These are phyloP conservation scores for Lentinula novae-zelandiae DNA, from an alignment of 1,284 basidiomycete genomes.

Conservation along the genomic window DNA sequence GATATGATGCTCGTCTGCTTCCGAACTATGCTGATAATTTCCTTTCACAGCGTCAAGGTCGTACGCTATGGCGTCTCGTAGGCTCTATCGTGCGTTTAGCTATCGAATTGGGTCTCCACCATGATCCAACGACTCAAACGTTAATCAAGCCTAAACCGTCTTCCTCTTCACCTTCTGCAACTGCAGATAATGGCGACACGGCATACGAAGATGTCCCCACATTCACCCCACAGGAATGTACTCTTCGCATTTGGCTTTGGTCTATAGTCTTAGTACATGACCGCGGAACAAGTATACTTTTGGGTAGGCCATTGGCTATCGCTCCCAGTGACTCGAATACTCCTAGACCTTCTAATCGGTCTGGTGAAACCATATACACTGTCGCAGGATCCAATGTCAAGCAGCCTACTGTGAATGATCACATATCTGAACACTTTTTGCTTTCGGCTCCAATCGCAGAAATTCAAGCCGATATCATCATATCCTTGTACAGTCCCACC, in stretches of 20 bases:
- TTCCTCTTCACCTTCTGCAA: not conserved
- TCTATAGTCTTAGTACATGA: conserved; percentile 78
- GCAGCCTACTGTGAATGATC: conserved; percentile 17
- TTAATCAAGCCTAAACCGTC: conserved; percentile 24
- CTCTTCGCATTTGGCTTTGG: conserved; percentile 76
- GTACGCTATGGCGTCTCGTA: conserved; percentile 79
- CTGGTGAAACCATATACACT: not conserved
- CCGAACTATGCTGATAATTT: not conserved
- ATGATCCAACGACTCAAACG: conserved; percentile 69
- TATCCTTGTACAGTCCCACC: conserved; percentile 72
- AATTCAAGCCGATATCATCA: conserved; percentile 83
- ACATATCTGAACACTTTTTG: conserved; percentile 66
- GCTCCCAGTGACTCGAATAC: conserved; percentile 75
- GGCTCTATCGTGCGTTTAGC: conserved; percentile 75
- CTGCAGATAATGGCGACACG: not conserved
- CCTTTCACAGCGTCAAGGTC: conserved; percentile 65
- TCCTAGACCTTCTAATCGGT: conserved; percentile 52
- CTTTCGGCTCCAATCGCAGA: conserved; percentile 67
- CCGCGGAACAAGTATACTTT: conserved; percentile 77
- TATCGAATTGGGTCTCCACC: conserved; percentile 78
- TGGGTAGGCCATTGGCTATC: conserved; percentile 80
- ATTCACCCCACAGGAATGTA: conserved; percentile 71
- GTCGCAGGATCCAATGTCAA: conserved; percentile 30
- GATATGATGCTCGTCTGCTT: not conserved
- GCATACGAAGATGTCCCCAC: conserved; percentile 28